Base-by-base conservation (phyloP, 2,329 filamentous ascomycete genomes). In the Fusarium palustre region DNA sequence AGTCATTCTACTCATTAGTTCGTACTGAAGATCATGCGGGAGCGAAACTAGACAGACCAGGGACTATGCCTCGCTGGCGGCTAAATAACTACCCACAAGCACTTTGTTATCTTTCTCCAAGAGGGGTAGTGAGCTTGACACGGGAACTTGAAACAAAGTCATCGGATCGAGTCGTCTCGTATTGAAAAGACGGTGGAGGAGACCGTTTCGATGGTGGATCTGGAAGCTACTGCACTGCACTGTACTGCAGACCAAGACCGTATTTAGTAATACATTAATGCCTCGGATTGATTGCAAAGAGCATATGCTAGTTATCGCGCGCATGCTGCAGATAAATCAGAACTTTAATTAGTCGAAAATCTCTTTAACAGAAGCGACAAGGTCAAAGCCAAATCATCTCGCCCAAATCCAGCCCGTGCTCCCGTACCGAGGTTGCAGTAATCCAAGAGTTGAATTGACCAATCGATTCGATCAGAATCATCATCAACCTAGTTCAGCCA, bases 101-200 rank as follows among this genome's bases (percentile, higher is more conserved):
- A 24, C 18, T 38, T 55, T 41, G 30, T 20, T 52, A 41, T 25
- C 24, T 39, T 22, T 8, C 13, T 31, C 3, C 5, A 28, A 43
- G 61, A 63, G 59, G 64, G 54, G 49, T 24, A 49, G 12, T 38
- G 24, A 39, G 18, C 31, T 49, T 24, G 16, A 34, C 18, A 36
- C 13, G 31, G 28, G n/a, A 48, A 41, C 22, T 56, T 54, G 57
- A 62, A 62, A 62, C 64, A 43, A 34, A 57, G 16, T n/a, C 12
- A 39, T 24, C 45, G 31, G 50, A 61, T 55, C 24, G 48, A 15
- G 25, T 9, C 31, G 55, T 66, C 55, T 66, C 55, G 55, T 31
- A 41, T 69, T 62, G 25, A 68, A 68, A 69, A 69, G 66, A 68
- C 66, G 66, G 66, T 69, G 66, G 65, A 69, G 50, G 66, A 50